phyloP scores from a whole-genome alignment of 176 grass and related monocot species.

The Zea luxurians region DNA sequence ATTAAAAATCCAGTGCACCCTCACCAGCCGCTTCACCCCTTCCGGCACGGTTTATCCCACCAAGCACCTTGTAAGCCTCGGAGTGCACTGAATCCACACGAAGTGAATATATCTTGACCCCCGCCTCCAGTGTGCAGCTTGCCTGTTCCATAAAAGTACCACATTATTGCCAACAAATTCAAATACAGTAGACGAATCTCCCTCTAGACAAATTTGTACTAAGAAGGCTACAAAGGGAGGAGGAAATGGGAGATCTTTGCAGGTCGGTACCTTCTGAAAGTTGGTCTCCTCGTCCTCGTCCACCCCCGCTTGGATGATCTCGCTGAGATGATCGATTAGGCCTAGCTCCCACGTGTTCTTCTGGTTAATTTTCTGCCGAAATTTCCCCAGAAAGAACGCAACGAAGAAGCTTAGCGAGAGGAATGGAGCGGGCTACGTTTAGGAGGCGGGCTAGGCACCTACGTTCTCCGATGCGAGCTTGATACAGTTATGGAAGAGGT shows the following conservation, averaged over 20 bases:
- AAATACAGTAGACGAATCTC: neutral
- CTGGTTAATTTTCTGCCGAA: conserved; percentile 89
- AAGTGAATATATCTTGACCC: conserved; percentile 92
- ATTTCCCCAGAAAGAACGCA: neutral
- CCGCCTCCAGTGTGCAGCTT: conserved; percentile 91
- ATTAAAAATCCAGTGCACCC: neutral
- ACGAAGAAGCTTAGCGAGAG: neutral
- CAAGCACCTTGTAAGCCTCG: conserved; percentile 93
- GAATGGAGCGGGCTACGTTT: conserved; percentile 16
- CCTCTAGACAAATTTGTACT: neutral
- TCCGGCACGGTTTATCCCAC: conserved; percentile 88
- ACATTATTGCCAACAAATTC: conserved; percentile 15
- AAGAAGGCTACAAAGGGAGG: neutral
- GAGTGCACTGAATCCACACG: conserved; percentile 93
- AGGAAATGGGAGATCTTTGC: neutral
- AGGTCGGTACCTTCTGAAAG: conserved; percentile 82
- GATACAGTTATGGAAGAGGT: conserved; percentile 94
- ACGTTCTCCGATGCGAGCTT: conserved; percentile 95
- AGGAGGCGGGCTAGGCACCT: neutral
- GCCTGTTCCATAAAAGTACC: conserved; percentile 47
- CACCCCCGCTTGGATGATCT: conserved; percentile 64
- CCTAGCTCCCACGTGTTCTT: conserved; percentile 97
- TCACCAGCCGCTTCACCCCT: conserved; percentile 72
- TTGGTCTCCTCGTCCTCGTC: conserved; percentile 93
- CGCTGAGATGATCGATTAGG: conserved; percentile 90